These are phyloP conservation scores for Colletotrichum tamarilloi DNA, from an alignment of 2,329 filamentous ascomycete species.

Conservation along the genomic window DNA sequence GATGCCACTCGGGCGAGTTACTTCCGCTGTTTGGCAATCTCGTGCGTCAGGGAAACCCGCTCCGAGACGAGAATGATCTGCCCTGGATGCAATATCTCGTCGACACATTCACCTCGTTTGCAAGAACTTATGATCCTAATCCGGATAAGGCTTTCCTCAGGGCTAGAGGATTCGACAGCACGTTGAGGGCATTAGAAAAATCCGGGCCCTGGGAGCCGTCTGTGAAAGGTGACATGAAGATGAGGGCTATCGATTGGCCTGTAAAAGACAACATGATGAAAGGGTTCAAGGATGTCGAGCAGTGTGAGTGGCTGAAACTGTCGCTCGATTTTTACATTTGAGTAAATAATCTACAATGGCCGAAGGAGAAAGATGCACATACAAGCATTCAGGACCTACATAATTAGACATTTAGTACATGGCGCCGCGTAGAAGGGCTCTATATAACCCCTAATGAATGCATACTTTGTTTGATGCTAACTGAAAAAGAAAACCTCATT, in stretches of 20 bases:
- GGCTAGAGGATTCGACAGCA: conserved; percentile 34
- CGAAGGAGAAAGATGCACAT: background rate
- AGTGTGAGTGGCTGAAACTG: conserved; percentile 56
- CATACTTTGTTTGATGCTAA: no score
- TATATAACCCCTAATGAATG: background rate
- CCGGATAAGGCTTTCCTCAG: conserved; percentile 50
- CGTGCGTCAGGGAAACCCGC: conserved; percentile 42
- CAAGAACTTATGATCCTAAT: conserved; percentile 56
- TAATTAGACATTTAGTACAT: background rate
- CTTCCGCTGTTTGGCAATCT: conserved; percentile 56
- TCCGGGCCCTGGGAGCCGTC: conserved; percentile 50
- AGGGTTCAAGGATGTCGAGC: conserved; percentile 56
- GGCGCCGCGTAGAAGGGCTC: background rate
- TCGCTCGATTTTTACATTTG: conserved; percentile 50
- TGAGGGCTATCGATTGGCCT: conserved; percentile 54
- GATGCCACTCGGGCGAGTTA: conserved; percentile 60
- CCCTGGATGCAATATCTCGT: conserved; percentile 31
- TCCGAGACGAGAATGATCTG: conserved; percentile 50
- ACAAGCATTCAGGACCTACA: background rate
- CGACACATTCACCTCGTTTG: conserved; percentile 60
- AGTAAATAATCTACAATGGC: conserved; percentile 4
- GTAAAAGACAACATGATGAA: conserved; percentile 40
- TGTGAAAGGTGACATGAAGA: conserved; percentile 50
- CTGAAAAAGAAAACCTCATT: no score
- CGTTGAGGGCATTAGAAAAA: conserved; percentile 50